Conservation (phyloP, 768 basidiomycete species). For the Botryobasidium botryosum region DNA sequence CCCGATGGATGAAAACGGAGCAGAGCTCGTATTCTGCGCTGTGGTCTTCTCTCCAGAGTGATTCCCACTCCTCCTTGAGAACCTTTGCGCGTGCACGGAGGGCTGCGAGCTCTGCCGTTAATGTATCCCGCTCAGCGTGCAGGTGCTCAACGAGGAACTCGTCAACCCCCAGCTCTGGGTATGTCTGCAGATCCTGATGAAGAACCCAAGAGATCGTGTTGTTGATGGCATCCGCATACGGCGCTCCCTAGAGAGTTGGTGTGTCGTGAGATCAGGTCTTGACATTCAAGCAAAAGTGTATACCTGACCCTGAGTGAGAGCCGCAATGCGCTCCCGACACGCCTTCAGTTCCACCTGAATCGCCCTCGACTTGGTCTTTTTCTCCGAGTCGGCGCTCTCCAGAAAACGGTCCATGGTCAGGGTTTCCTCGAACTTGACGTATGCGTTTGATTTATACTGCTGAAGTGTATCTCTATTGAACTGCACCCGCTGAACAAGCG, state of each 20-base stretch:
- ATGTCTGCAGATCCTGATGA: conserved; percentile 42
- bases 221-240: conserved; percentile 39
- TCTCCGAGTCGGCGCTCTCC: conserved; percentile 50
- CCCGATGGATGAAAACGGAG: conserved; percentile 85
- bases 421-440: conserved; percentile 76
- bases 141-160: conserved; percentile 37
- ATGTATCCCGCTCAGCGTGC: conserved; percentile 32
- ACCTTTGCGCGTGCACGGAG: conserved; percentile 31
- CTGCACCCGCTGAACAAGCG: conserved; percentile 71
- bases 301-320: conserved; percentile 60
- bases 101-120: conserved; percentile 39
- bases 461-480: conserved; percentile 85
- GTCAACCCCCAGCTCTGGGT: conserved; percentile 36
- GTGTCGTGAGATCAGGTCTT: background rate
- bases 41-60: conserved; percentile 51
- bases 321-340: conserved; percentile 49
- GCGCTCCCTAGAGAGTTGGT: conserved; percentile 31
- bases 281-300: background rate
- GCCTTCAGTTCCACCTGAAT: conserved; percentile 49
- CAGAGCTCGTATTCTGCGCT: conserved; percentile 74
- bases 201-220: no score
- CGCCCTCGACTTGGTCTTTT: conserved; percentile 50
- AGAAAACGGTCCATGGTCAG: conserved; percentile 87
- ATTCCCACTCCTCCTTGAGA: conserved; percentile 56
- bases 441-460: conserved; percentile 91